Conservation (phyloP, 129 eudicot genomes). For the Lonicera japonica region DNA sequence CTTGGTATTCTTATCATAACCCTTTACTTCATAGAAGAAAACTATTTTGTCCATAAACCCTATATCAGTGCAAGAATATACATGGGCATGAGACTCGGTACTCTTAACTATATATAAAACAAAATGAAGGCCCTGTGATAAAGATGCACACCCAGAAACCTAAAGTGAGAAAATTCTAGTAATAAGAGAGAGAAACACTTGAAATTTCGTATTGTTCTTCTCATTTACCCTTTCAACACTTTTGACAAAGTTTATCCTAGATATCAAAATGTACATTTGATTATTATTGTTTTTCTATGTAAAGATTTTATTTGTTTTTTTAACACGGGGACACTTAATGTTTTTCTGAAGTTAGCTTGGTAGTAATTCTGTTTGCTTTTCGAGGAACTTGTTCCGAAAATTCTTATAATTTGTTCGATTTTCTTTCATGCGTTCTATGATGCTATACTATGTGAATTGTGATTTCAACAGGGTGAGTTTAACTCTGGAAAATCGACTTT, state of each 20-base stretch:
- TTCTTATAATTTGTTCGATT: not conserved
- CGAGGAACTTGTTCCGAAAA: not conserved
- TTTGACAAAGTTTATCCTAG: not conserved
- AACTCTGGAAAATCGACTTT: slow-evolving; percentile 95
- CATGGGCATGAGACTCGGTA: too few relatives aligned
- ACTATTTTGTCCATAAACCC: too few relatives aligned
- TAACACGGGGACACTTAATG: not conserved
- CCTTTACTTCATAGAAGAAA: too few relatives aligned
- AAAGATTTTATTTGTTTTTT: not conserved
- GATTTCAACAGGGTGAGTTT: slow-evolving; percentile 74
- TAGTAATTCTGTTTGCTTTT: not conserved
- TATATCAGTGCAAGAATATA: too few relatives aligned
- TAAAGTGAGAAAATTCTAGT: not conserved
- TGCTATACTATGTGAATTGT: not conserved
- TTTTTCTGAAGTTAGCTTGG: not conserved
- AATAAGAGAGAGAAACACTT: not conserved
- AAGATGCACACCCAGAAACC: too few relatives aligned
- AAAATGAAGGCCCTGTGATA: too few relatives aligned
- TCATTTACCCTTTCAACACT: not conserved
- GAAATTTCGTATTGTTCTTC: not conserved
- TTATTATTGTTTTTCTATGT: too few relatives aligned
- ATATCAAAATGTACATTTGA: not conserved
- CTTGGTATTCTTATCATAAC: too few relatives aligned
- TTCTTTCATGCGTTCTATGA: slow-evolving; percentile 6
- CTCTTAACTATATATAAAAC: too few relatives aligned